phyloP scores from a whole-genome alignment of 1,284 basidiomycete species.

The Sporisorium iseilematis-ciliati region DNA sequence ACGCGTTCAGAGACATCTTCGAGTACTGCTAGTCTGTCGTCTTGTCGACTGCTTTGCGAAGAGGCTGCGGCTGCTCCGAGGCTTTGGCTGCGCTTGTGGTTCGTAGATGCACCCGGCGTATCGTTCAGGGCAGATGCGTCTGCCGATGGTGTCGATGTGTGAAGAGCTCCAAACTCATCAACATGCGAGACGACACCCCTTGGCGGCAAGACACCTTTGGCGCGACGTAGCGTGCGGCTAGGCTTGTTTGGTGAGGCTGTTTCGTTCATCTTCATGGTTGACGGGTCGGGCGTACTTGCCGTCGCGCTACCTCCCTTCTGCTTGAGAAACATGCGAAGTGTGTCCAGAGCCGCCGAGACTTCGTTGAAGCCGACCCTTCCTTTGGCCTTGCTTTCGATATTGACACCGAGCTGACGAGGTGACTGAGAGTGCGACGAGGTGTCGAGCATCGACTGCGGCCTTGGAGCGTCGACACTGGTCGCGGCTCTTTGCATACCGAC shows the following conservation, averaged over 20 bases:
- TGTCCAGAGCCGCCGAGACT: slow-evolving; percentile 26
- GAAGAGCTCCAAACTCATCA: slow-evolving; percentile 24
- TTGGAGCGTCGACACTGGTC: slow-evolving; percentile 15
- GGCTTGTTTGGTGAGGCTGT: slow-evolving; percentile 9
- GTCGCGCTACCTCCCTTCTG: slow-evolving; percentile 10
- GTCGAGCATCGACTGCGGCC: slow-evolving; percentile 31
- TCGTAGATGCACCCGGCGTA: not conserved
- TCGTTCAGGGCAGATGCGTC: not conserved
- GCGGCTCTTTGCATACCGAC: slow-evolving; percentile 7
- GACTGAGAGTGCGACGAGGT: not conserved
- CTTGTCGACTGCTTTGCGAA: not conserved
- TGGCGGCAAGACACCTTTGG: slow-evolving; percentile 24
- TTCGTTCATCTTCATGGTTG: not conserved
- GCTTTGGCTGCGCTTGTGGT: not conserved
- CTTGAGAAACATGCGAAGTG: slow-evolving; percentile 26
- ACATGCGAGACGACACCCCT: slow-evolving; percentile 14
- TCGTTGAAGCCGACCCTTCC: slow-evolving; percentile 32
- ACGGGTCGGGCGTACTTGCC: not conserved
- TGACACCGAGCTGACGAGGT: not conserved
- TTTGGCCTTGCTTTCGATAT: not conserved
- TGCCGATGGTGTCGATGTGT: not conserved
- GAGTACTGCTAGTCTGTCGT: slow-evolving; percentile 36
- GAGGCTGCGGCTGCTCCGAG: not conserved
- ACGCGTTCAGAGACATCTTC: slow-evolving; percentile 41
- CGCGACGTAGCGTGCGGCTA: slow-evolving; percentile 18